These are phyloP conservation scores for Avena eriantha DNA, from an alignment of 176 grass and related monocot species.

Conservation along the genomic window DNA sequence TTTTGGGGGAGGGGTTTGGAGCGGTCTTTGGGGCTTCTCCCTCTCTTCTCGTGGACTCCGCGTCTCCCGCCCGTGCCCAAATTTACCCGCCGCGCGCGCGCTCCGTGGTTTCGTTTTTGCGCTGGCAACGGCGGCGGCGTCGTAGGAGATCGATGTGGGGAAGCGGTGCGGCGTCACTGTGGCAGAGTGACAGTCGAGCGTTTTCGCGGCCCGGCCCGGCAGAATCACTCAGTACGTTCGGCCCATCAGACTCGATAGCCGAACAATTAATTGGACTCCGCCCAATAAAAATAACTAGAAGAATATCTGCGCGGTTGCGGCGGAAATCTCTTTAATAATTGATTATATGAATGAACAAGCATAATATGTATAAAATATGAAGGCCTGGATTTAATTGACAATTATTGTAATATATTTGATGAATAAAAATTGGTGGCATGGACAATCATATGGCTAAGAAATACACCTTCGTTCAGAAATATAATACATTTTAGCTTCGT, in stretches of 20 bases:
- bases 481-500: too few relatives aligned
- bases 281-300: too few relatives aligned
- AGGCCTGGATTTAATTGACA: too few relatives aligned
- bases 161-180: neutral
- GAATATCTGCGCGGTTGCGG: too few relatives aligned
- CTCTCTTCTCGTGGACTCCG: neutral
- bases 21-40: neutral
- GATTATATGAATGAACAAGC: too few relatives aligned
- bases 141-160: too few relatives aligned
- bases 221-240: neutral
- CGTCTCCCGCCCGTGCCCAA: slow-evolving; percentile 42
- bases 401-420: too few relatives aligned
- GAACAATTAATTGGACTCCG: neutral
- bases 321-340: too few relatives aligned
- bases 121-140: neutral
- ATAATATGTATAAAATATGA: too few relatives aligned
- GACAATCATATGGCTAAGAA: too few relatives aligned
- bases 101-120: neutral
- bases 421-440: too few relatives aligned
- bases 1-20: neutral
- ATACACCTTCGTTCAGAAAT: too few relatives aligned
- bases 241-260: neutral
- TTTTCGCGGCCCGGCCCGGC: neutral
- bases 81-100: slow-evolving; percentile 27
- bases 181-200: neutral